Conservation (phyloP, 2,329 filamentous ascomycete species). For the Trichoderma sp. region DNA sequence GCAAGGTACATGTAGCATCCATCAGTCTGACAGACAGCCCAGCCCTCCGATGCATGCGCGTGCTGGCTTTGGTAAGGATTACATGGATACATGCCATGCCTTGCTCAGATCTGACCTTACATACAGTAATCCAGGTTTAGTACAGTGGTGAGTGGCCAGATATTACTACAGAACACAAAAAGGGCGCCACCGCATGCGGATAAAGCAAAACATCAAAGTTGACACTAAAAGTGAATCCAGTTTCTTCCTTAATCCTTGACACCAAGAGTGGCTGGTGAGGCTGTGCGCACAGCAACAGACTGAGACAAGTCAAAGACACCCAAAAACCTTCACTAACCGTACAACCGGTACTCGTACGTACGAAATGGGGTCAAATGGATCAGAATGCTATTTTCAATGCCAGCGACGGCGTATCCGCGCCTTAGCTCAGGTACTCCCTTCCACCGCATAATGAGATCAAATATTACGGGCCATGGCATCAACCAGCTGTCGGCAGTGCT, state of each 20-base stretch:
- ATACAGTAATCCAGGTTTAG: background rate
- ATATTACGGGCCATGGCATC: constrained; percentile 3
- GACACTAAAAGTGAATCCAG: background rate
- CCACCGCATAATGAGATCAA: background rate
- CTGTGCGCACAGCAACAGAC: background rate
- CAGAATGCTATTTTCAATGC: background rate
- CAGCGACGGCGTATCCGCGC: background rate
- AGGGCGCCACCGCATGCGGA: background rate
- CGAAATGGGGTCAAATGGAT: background rate
- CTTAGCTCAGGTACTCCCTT: background rate
- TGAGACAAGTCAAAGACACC: background rate
- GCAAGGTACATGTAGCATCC: background rate
- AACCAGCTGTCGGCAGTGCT: constrained; percentile 11
- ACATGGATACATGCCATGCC: background rate
- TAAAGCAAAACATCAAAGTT: background rate
- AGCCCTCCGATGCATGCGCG: background rate
- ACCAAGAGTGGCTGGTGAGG: background rate
- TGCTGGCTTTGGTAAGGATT: background rate
- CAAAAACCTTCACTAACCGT: background rate
- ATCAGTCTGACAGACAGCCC: background rate
- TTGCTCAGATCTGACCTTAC: background rate
- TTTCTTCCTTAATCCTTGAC: background rate
- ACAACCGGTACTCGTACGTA: background rate
- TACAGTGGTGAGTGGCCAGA: background rate
- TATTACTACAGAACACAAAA: background rate